A percentile compares a stretch with the other conserved stretches of the same genome.
Evolutionary conservation across 163 green algal genomes (phyloP).

Genomic region (Scenedesmus sp.): DNA sequence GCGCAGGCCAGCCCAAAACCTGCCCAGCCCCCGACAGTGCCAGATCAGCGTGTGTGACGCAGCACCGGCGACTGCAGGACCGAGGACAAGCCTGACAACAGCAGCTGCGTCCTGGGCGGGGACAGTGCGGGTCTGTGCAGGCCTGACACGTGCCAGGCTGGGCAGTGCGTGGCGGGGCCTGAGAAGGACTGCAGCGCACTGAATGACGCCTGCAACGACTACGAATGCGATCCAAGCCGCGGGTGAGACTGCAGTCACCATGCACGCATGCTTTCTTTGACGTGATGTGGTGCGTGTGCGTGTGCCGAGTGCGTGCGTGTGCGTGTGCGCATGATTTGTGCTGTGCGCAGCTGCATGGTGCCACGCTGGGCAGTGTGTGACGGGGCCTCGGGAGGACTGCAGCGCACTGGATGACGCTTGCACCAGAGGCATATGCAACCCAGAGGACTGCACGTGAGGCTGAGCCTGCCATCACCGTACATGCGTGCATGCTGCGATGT

Average conservation of each 20-base stretch:
- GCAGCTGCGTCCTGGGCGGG: neutral
- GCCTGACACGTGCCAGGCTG: neutral
- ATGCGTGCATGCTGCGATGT: no score
- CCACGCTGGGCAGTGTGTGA: neutral
- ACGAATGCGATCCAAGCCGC: neutral
- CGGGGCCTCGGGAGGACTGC: neutral
- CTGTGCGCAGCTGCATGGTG: no score
- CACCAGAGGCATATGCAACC: no score
- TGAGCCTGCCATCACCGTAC: neutral
- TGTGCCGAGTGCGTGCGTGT: no score
- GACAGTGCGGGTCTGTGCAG: neutral
- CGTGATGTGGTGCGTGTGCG: no score
- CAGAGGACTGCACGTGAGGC: neutral
- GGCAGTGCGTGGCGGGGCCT: neutral
- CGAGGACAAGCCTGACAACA: neutral
- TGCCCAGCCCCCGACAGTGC: neutral
- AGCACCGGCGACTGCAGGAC: neutral
- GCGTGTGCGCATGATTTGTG: no score
- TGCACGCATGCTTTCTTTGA: no score
- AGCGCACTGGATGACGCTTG: neutral
- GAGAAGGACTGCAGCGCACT: neutral
- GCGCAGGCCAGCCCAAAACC: neutral
- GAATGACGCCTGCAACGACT: neutral
- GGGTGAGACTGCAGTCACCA: no score
- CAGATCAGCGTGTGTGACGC: neutral